Percentiles rank a stretch among this genome's conserved stretches.
These are phyloP conservation scores for Piper betle DNA, from an alignment of 164 flowering plant species.

Conservation along the genomic window DNA sequence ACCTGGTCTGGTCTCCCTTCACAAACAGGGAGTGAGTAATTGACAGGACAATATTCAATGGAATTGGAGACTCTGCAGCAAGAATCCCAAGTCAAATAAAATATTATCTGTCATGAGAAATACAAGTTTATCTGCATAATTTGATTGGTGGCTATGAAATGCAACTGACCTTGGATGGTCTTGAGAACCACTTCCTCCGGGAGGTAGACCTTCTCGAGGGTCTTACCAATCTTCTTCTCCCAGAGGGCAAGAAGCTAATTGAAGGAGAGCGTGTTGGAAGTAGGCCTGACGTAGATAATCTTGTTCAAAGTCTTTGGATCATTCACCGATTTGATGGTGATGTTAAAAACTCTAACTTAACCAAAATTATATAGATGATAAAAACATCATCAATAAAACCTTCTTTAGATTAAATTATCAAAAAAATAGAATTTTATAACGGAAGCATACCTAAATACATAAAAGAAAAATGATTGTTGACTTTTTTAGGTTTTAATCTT, in stretches of 20 bases:
- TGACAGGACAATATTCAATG: background rate
- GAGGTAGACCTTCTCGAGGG: slow-evolving; percentile 15
- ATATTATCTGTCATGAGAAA: too few relatives aligned
- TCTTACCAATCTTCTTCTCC: slow-evolving; percentile 62
- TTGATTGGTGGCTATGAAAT: background rate
- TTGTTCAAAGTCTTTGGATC: slow-evolving; percentile 67
- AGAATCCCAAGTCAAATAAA: too few relatives aligned
- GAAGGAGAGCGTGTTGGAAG: slow-evolving; percentile 32
- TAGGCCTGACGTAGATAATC: slow-evolving; percentile 35
- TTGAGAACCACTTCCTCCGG: slow-evolving; percentile 46
- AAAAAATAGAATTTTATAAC: too few relatives aligned
- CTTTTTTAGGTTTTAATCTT: too few relatives aligned
- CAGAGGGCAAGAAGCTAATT: slow-evolving; percentile 49
- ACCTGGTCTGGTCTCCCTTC: slow-evolving; percentile 39
- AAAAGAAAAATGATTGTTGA: too few relatives aligned
- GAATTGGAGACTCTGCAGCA: background rate
- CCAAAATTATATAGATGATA: too few relatives aligned
- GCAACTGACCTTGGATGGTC: background rate
- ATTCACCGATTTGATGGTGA: slow-evolving; percentile 47
- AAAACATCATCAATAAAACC: too few relatives aligned
- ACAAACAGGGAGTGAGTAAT: slow-evolving; percentile 10
- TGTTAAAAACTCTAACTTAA: too few relatives aligned
- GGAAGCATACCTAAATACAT: too few relatives aligned
- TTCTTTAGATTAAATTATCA: too few relatives aligned
- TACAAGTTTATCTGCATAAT: background rate